A percentile compares a stretch with the other conserved stretches of the same genome.
These are phyloP conservation scores for Amaranthus hypochondriacus DNA, from an alignment of 148 eudicot species.

Conservation along the genomic window DNA sequence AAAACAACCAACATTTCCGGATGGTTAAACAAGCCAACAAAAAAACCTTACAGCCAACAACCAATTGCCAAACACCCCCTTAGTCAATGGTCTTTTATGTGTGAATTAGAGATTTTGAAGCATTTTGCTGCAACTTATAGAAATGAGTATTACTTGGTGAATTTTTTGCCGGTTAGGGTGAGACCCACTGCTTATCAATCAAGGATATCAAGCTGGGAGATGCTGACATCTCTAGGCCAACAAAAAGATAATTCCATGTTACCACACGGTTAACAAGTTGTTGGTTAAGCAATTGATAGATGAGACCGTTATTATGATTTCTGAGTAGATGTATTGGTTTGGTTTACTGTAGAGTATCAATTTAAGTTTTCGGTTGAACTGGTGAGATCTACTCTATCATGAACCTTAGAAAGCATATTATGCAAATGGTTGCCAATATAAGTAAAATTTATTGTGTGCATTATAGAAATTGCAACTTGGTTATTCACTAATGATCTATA, in stretches of 20 bases:
- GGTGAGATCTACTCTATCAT: too few species aligned
- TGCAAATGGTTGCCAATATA: not conserved
- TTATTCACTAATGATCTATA: not conserved
- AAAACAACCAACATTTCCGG: too few species aligned
- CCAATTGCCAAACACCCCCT: too few species aligned
- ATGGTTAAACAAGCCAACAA: too few species aligned
- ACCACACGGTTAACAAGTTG: too few species aligned
- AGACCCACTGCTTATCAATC: not conserved
- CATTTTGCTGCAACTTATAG: not conserved
- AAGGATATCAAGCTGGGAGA: not conserved
- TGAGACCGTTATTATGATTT: too few species aligned
- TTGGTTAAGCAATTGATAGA: too few species aligned
- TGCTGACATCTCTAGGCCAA: not conserved
- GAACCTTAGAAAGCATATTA: not conserved
- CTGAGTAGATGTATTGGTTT: too few species aligned
- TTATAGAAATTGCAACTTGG: not conserved
- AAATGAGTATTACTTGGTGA: not conserved
- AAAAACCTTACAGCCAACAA: too few species aligned
- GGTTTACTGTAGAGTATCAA: too few species aligned
- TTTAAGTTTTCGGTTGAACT: too few species aligned
- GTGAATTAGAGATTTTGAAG: not conserved
- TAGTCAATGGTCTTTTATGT: not conserved
- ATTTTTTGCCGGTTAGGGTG: not conserved
- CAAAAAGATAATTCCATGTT: not conserved
- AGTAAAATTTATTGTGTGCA: not conserved